Evolutionary conservation across 2,329 filamentous ascomycete species (phyloP).

Genomic region (Chrysosporium keratinophilum): DNA sequence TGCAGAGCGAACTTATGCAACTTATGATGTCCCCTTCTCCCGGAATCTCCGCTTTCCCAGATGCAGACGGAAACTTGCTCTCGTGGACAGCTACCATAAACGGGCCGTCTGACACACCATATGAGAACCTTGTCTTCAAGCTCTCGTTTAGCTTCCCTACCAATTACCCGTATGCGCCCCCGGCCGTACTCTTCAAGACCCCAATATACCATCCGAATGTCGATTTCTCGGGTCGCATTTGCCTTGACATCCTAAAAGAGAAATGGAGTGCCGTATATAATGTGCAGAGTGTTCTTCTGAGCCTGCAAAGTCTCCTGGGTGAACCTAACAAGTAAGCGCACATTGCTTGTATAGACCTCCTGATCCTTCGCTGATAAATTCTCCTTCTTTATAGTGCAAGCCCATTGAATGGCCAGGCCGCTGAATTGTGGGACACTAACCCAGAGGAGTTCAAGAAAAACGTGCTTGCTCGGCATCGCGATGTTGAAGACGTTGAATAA

Average conservation of each 20-base stretch:
- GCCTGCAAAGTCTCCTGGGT: constrained; percentile 85
- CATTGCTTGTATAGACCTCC: neutral
- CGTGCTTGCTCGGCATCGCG: constrained; percentile 53
- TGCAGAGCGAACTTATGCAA: constrained; percentile 96
- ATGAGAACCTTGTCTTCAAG: constrained; percentile 79
- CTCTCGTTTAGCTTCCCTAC: constrained; percentile 80
- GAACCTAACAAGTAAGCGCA: constrained; percentile 88
- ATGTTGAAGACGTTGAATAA: constrained; percentile 41
- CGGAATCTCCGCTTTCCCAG: constrained; percentile 89
- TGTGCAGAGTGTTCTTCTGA: constrained; percentile 83
- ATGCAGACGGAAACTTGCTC: constrained; percentile 78
- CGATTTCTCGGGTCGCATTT: constrained; percentile 94
- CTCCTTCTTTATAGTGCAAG: constrained; percentile 54
- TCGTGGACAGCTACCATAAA: constrained; percentile 90
- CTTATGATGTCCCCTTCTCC: constrained; percentile 93
- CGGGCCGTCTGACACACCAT: constrained; percentile 84
- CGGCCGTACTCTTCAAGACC: constrained; percentile 91
- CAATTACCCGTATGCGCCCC: constrained; percentile 87
- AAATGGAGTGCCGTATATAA: constrained; percentile 99
- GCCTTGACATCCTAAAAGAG: constrained; percentile 95
- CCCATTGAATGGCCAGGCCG: constrained; percentile 90
- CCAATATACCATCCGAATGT: constrained; percentile 99
- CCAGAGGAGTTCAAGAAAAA: constrained; percentile 73
- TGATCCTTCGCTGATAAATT: neutral
- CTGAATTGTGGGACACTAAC: constrained; percentile 89